Conservation (phyloP, 2,329 filamentous ascomycete genomes). For the Sporothrix phasma region DNA sequence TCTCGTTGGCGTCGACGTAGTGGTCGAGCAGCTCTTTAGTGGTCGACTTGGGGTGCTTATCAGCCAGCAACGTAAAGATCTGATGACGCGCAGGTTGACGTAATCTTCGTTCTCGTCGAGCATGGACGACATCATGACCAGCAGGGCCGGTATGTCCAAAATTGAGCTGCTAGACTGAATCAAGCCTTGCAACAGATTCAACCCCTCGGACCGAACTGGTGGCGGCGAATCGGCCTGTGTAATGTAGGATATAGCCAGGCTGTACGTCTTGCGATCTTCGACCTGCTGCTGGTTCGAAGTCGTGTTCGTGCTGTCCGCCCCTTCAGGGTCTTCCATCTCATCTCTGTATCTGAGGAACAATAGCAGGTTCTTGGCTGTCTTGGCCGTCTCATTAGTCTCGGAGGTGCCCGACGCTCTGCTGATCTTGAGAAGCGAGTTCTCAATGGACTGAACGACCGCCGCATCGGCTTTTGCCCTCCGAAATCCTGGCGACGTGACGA, state of each 20-base stretch:
- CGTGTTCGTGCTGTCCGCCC: conserved; percentile 5
- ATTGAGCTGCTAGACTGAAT: conserved; percentile 46
- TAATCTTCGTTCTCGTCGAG: conserved; percentile 60
- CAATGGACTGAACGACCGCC: conserved; percentile 35
- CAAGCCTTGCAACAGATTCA: conserved; percentile 49
- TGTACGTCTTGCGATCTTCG: conserved; percentile 53
- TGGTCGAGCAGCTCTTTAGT: conserved; percentile 54
- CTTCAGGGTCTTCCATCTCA: conserved; percentile 38
- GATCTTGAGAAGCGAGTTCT: conserved; percentile 38
- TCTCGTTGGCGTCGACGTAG: conserved; percentile 55
- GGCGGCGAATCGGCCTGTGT: conserved; percentile 51
- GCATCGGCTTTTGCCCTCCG: conserved; percentile 37
- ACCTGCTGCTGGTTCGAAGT: conserved; percentile 36
- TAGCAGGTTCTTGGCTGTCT: conserved; percentile 45
- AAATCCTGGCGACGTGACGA: conserved; percentile 49
- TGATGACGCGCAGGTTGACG: conserved; percentile 59
- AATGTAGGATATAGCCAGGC: conserved; percentile 54
- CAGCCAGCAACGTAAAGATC: conserved; percentile 51
- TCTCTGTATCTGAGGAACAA: conserved; percentile 47
- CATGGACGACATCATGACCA: conserved; percentile 54
- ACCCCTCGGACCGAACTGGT: conserved; percentile 55
- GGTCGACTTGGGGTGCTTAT: conserved; percentile 52
- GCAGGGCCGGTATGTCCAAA: conserved; percentile 55
- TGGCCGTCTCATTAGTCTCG: conserved; percentile 32
- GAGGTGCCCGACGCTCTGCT: conserved; percentile 26